phyloP scores from a whole-genome alignment of 352 stramenopile species.

The Phytophthora hybrid region DNA sequence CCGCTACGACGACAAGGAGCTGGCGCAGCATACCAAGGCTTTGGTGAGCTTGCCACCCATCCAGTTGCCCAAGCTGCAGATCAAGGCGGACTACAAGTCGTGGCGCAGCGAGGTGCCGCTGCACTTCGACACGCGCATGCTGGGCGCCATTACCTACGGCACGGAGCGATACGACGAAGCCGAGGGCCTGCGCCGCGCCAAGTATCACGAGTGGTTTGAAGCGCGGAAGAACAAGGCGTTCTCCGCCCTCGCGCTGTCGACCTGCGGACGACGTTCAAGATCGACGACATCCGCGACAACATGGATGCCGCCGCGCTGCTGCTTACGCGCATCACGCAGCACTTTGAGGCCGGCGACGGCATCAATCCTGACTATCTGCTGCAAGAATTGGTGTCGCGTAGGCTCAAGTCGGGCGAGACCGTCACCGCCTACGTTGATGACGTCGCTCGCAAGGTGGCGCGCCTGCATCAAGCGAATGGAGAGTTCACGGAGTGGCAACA shows the following conservation, averaged over 20 bases:
- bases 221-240: conserved; percentile 15
- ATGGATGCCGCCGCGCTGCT: not conserved
- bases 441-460: not conserved
- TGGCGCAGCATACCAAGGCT: not conserved
- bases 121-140: conserved; percentile 3
- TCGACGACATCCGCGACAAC: not conserved
- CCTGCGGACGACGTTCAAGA: not conserved
- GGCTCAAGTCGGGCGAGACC: not conserved
- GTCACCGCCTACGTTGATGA: not conserved
- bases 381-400: not conserved
- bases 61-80: not conserved
- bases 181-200: not conserved
- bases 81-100: not conserved
- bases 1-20: conserved; percentile 9
- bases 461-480: not conserved
- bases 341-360: not conserved
- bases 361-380: not conserved
- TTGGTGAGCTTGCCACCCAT: not conserved
- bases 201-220: conserved; percentile 10
- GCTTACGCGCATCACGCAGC: not conserved
- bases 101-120: conserved; percentile 7
- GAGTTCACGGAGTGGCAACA: not conserved
- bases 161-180: not conserved
- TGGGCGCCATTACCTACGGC: conserved; percentile 7
- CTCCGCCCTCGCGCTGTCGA: not conserved